A percentile compares a stretch with the other conserved stretches of the same genome.
These are phyloP conservation scores for Kazachstania sp. DNA, from an alignment of 1,139 yeast species.

Conservation along the genomic window DNA sequence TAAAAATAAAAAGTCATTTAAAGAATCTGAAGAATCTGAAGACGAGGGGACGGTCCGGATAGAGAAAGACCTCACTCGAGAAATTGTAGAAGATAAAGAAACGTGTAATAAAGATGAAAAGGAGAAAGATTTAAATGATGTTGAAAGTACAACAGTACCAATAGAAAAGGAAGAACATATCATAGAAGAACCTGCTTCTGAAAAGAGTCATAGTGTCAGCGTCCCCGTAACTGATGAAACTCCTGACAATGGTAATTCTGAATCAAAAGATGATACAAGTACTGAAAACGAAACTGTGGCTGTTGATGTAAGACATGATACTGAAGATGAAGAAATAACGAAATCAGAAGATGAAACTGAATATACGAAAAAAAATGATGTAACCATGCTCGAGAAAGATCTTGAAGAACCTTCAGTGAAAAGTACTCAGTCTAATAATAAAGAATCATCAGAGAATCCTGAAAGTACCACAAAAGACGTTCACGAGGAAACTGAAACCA, in stretches of 20 bases:
- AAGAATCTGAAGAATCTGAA: conserved; percentile 1
- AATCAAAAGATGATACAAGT: no score
- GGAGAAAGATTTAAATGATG: background rate
- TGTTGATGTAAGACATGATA: background rate
- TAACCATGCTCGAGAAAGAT: background rate
- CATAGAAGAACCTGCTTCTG: background rate
- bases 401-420: background rate
- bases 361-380: background rate
- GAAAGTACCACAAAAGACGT: background rate
- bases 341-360: background rate
- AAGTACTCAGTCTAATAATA: background rate
- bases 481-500: no score
- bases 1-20: no score
- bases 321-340: background rate
- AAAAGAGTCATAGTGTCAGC: no score
- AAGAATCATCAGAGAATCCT: background rate
- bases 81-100: background rate
- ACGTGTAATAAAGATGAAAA: background rate
- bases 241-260: no score
- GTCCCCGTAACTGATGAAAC: no score
- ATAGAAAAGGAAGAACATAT: background rate
- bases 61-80: background rate
- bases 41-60: background rate
- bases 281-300: no score
- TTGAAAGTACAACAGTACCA: background rate